Evolutionary conservation across 805 yeast species (phyloP), one percentile per base, ranked within the genome.

Genomic region (Jamesozyma lodderae): DNA sequence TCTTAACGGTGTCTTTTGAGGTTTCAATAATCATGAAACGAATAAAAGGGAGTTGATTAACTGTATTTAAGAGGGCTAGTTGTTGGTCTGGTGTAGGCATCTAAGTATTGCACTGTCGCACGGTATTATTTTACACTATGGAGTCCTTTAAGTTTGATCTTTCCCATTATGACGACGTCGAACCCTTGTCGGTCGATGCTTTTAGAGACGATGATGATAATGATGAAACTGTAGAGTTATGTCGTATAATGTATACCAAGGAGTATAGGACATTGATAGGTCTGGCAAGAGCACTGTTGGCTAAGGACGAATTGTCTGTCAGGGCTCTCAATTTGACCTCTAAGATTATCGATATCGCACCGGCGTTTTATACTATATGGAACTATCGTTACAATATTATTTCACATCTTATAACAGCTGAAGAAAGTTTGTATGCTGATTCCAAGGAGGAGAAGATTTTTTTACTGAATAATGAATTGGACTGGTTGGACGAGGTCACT

Each of bases 281-380:
- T 1, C 57, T 71, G 4, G 60, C 83, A 7, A 62, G 85, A 18
- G 77, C 81, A 0, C 56, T 85, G 15, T 67, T 83, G 69, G 60
- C 64, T 9, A 46, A 55, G 14, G 63, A 74, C 21, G 96, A 86
- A 53, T 66, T 70, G 47, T 72, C 86, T 1, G 77, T 73, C 29
- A 66, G 97, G 41, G 86, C 95, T 0, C 60, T 86, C 17, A 70
- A 69, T 15, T 60, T 87, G 30, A 81, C 95, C 0, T 68, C 72
- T 11, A 59, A 61, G 19, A 80, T 81, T 3, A 79, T 92, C 36
- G 71, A 63, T 11, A 51, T 72, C 39, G 79, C 84, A 27, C 87
- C 96, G 0, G 94, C 96, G 0, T 95, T 90, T 58, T 92, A 92
- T 56, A 81, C 96, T 0, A 80, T 80, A 1, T 92, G 97, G 97